Evolutionary conservation across 352 stramenopile species (phyloP).

Genomic region (Phytophthora europaea): DNA sequence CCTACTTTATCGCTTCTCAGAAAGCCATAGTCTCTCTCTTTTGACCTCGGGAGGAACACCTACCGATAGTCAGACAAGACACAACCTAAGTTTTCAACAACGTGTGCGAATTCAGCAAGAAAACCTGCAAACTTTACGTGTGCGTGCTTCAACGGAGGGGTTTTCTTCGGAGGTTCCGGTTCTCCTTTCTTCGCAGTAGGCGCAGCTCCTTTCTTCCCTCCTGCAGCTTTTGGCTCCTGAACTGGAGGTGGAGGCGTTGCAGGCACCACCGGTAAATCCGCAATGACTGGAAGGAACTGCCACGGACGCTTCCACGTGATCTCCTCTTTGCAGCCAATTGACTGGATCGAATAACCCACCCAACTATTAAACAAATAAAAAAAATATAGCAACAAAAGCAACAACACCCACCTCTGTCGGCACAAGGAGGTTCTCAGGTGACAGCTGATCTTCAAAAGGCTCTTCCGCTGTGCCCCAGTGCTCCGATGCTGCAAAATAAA

Average conservation of each 20-base stretch:
- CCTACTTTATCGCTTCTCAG: constrained; percentile 26
- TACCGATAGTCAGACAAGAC: constrained; percentile 18
- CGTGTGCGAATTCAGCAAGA: background rate
- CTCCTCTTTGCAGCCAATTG: background rate
- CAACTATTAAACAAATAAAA: background rate
- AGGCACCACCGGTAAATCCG: constrained; percentile 33
- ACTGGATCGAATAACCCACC: background rate
- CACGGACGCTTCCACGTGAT: constrained; percentile 75
- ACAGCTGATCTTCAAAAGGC: constrained; percentile 57
- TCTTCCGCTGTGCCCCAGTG: constrained; percentile 58
- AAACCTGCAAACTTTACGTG: constrained; percentile 40
- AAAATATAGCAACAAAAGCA: background rate
- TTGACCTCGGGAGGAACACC: constrained; percentile 41
- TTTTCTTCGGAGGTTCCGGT: constrained; percentile 55
- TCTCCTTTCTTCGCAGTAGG: constrained; percentile 41
- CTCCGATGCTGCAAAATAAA: constrained; percentile 39
- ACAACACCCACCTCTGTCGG: constrained; percentile 29
- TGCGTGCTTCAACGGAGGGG: constrained; percentile 50
- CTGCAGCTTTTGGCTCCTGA: constrained; percentile 41
- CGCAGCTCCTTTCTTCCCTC: constrained; percentile 39
- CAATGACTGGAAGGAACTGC: constrained; percentile 65
- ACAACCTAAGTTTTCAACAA: background rate
- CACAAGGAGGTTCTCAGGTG: constrained; percentile 35
- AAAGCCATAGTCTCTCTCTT: constrained; percentile 27
- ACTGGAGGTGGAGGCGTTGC: constrained; percentile 23